Evolutionary conservation across 2,329 filamentous ascomycete species (phyloP).

Genomic region (Pyricularia sp.): DNA sequence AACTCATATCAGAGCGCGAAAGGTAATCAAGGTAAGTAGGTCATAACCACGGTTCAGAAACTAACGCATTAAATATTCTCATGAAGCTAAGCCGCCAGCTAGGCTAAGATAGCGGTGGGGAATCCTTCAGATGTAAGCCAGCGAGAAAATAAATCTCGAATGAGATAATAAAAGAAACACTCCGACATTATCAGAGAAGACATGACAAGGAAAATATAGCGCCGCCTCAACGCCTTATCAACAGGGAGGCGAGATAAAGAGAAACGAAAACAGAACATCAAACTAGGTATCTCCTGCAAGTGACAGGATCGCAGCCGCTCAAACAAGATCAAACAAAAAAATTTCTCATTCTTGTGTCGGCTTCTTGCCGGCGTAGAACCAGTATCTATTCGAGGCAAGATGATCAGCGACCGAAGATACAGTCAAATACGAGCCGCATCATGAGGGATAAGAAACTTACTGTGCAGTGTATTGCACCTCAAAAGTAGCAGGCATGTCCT

Average conservation of each 20-base stretch:
- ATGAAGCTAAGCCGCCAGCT: neutral
- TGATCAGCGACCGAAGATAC: neutral
- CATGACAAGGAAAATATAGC: neutral
- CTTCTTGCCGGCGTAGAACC: conserved; percentile 19
- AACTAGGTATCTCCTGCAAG: neutral
- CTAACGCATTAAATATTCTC: neutral
- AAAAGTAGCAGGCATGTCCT: conserved; percentile 49
- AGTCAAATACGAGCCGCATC: neutral
- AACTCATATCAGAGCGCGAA: neutral
- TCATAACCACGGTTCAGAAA: neutral
- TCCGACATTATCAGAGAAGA: neutral
- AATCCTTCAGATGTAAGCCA: neutral
- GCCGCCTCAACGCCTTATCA: neutral
- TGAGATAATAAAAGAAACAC: neutral
- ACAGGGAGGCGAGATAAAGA: neutral
- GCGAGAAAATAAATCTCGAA: neutral
- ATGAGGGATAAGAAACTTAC: conserved; percentile 41
- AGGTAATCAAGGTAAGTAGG: neutral
- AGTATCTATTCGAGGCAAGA: conserved; percentile 18
- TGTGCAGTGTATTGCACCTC: conserved; percentile 70
- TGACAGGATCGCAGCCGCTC: neutral
- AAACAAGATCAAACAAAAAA: neutral
- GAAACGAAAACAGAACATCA: neutral
- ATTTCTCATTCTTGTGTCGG: neutral
- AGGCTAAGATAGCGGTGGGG: neutral